These are phyloP conservation scores for Colletotrichum somersetense DNA, from an alignment of 2,329 filamentous ascomycete genomes.

Conservation along the genomic window DNA sequence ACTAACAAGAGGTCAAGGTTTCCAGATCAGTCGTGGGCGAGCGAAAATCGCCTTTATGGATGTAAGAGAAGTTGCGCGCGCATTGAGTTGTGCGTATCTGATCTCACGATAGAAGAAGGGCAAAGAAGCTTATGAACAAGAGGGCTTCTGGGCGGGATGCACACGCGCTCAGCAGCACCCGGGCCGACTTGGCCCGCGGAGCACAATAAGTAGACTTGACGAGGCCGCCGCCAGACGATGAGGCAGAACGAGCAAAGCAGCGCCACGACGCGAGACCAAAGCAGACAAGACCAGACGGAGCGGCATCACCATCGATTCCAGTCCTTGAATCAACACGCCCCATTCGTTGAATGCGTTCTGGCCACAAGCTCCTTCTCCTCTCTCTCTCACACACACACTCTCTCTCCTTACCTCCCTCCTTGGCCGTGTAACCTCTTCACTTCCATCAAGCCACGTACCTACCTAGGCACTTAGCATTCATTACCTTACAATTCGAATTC, in stretches of 20 bases:
- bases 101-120: constrained; percentile 21
- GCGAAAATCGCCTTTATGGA: constrained; percentile 5
- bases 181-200: background rate
- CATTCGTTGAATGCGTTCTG: background rate
- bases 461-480: background rate
- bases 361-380: background rate
- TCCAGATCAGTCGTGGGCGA: background rate
- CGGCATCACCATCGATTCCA: background rate
- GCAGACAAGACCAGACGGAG: background rate
- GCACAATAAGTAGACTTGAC: constrained; percentile 3
- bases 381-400: no score
- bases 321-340: background rate
- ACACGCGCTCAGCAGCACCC: background rate
- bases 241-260: constrained; percentile 5
- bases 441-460: background rate
- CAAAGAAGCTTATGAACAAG: background rate
- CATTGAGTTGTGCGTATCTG: constrained; percentile 28
- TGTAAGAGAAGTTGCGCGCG: constrained; percentile 28
- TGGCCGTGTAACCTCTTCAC: background rate
- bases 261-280: background rate
- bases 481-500: background rate
- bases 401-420: background rate
- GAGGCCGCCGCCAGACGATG: constrained; percentile 7
- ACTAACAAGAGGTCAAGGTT: constrained; percentile 14
- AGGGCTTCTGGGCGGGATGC: background rate